A percentile compares a stretch with the other conserved stretches of the same genome.
These are phyloP conservation scores for Saturnispora silvae DNA, from an alignment of 805 yeast genomes.

Conservation along the genomic window DNA sequence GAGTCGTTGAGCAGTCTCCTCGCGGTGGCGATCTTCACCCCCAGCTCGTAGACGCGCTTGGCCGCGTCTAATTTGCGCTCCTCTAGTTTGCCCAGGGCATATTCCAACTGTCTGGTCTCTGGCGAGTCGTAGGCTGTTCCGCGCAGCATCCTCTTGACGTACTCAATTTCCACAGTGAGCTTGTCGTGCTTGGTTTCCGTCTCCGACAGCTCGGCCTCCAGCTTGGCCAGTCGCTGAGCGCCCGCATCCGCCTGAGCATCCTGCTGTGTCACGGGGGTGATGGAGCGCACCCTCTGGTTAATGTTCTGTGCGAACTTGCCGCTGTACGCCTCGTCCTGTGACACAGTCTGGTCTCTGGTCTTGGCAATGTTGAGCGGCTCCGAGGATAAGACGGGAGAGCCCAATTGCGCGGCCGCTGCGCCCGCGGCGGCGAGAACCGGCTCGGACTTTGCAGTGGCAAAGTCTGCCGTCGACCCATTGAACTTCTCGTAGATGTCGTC, in stretches of 20 bases:
- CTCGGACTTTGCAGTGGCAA: constrained; percentile 4
- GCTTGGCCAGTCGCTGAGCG: constrained; percentile 11
- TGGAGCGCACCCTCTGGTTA: constrained; percentile 6
- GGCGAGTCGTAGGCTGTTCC: constrained; percentile 11
- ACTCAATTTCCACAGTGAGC: constrained; percentile 23
- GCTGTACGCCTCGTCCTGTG: not conserved
- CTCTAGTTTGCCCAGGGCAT: constrained; percentile 21
- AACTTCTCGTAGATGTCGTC: constrained; percentile 11
- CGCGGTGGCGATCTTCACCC: constrained; percentile 21
- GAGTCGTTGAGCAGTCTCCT: constrained; percentile 23
- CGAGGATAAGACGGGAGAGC: not conserved
- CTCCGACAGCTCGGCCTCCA: constrained; percentile 14
- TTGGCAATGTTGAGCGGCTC: constrained; percentile 1
- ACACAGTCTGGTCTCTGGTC: not conserved
- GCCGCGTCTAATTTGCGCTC: constrained; percentile 17
- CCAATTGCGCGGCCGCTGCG: too few relatives aligned
- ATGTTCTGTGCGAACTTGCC: not conserved
- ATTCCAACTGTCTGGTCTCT: constrained; percentile 21
- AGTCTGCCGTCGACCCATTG: constrained; percentile 10
- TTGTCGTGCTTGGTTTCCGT: constrained; percentile 18
- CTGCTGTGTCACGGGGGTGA: constrained; percentile 7
- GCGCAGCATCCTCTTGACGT: constrained; percentile 19
- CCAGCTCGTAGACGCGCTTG: constrained; percentile 23
- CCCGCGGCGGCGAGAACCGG: not conserved
- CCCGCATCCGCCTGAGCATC: constrained; percentile 9